A percentile compares a stretch with the other conserved stretches of the same genome.
phyloP scores from a whole-genome alignment of 129 eudicot genomes.

The Kitagawia praeruptora region DNA sequence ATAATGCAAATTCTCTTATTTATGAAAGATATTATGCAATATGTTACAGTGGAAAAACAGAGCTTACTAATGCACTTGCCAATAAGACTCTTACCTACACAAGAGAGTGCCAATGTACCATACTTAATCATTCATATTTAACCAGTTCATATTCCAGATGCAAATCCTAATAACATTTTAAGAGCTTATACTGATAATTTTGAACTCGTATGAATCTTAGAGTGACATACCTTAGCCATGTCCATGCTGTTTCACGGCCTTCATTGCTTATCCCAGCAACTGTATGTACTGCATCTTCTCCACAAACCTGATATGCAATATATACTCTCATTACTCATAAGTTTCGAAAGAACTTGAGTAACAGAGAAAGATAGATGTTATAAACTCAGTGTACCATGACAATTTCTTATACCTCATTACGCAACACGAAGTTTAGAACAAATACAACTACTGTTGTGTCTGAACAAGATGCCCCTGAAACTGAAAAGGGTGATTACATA shows the following conservation, averaged over 20 bases:
- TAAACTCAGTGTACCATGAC: not conserved
- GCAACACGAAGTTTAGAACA: conserved; percentile 33
- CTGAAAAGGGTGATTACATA: conserved; percentile 12
- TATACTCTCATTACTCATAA: not conserved
- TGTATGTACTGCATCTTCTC: conserved; percentile 33
- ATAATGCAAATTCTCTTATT: too few species aligned
- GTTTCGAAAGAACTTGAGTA: not conserved
- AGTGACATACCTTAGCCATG: conserved; percentile 41
- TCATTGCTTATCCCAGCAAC: conserved; percentile 33
- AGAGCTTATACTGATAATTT: not conserved
- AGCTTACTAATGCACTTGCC: too few species aligned
- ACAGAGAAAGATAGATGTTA: not conserved
- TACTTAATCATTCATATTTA: too few species aligned
- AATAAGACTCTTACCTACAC: too few species aligned
- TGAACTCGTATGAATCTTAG: too few species aligned
- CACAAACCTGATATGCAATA: conserved; percentile 29
- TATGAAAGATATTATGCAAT: too few species aligned
- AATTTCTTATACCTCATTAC: conserved; percentile 27
- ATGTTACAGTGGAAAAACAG: too few species aligned
- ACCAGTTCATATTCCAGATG: not conserved
- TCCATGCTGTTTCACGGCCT: conserved; percentile 50
- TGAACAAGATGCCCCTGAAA: conserved; percentile 21
- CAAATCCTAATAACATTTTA: not conserved
- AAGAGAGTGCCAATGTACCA: too few species aligned
- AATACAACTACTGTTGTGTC: conserved; percentile 31